Conservation (phyloP, 2,329 filamentous ascomycete species). For the Seiridium unicorne region DNA sequence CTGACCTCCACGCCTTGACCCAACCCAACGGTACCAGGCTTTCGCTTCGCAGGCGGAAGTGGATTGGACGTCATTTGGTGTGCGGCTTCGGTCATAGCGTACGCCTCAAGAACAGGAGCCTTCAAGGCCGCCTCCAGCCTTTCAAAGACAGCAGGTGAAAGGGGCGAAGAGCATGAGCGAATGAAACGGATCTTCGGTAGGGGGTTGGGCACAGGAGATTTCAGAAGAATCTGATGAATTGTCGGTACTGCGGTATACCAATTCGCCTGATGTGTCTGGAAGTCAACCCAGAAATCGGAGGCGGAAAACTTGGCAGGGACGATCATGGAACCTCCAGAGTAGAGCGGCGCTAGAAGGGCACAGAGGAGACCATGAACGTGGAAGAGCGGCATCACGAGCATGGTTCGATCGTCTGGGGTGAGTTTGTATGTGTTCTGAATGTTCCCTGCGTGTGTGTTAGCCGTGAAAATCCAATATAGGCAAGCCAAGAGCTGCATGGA, state of each 20-base stretch:
- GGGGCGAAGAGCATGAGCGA: slow-evolving; percentile 79
- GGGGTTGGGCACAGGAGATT: slow-evolving; percentile 65
- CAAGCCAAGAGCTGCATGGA: slow-evolving; percentile 1
- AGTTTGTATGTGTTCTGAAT: slow-evolving; percentile 77
- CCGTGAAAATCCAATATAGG: neutral
- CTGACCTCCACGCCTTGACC: slow-evolving; percentile 80
- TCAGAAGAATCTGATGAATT: slow-evolving; percentile 86
- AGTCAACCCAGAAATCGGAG: slow-evolving; percentile 78
- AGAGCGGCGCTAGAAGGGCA: slow-evolving; percentile 74
- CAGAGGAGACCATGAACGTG: slow-evolving; percentile 88
- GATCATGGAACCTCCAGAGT: slow-evolving; percentile 74
- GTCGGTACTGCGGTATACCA: slow-evolving; percentile 95
- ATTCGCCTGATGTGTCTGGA: slow-evolving; percentile 70
- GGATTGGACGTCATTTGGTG: slow-evolving; percentile 83
- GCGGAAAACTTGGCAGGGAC: slow-evolving; percentile 80
- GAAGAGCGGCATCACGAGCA: slow-evolving; percentile 89
- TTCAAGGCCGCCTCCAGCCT: slow-evolving; percentile 74
- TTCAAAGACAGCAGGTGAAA: slow-evolving; percentile 79
- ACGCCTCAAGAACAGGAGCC: slow-evolving; percentile 83
- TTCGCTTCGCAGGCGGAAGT: slow-evolving; percentile 67
- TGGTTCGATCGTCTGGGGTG: slow-evolving; percentile 69
- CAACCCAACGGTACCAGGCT: slow-evolving; percentile 79
- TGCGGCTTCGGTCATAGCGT: slow-evolving; percentile 89
- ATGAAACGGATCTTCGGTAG: slow-evolving; percentile 80
- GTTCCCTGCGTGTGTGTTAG: slow-evolving; percentile 50